These are phyloP conservation scores for Dactylellina leptospora DNA, from an alignment of 2,329 filamentous ascomycete genomes.

Conservation along the genomic window DNA sequence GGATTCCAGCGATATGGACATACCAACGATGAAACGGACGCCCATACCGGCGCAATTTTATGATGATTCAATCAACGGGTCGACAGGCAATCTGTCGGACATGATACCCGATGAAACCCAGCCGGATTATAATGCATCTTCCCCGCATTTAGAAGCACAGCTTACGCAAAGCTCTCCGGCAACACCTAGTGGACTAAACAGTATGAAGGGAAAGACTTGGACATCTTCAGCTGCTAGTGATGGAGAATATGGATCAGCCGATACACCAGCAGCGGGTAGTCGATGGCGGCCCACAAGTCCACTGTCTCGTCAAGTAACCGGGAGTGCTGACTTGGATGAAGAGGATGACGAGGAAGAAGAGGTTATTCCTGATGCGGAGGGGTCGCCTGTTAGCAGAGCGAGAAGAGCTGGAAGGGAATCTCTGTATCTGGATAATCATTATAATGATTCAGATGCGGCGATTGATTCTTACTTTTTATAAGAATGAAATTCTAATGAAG, in stretches of 20 bases:
- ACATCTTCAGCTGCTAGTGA: conserved; percentile 51
- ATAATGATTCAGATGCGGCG: conserved; percentile 29
- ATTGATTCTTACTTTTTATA: conserved; percentile 39
- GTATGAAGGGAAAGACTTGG: conserved; percentile 41
- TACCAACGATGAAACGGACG: conserved; percentile 11
- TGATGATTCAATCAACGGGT: conserved; percentile 8
- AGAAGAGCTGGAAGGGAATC: not conserved
- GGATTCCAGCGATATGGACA: conserved; percentile 48
- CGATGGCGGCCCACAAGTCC: conserved; percentile 50
- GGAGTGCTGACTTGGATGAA: conserved; percentile 15
- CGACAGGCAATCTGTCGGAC: conserved; percentile 21
- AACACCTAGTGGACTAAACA: conserved; percentile 52
- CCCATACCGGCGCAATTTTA: conserved; percentile 41
- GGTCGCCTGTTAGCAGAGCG: conserved; percentile 4
- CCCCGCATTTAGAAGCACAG: conserved; percentile 28
- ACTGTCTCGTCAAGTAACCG: conserved; percentile 25
- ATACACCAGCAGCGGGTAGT: conserved; percentile 37
- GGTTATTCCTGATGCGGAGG: conserved; percentile 27
- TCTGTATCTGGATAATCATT: conserved; percentile 1
- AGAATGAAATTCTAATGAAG: conserved; percentile 12
- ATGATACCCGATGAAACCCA: conserved; percentile 16
- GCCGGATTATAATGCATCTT: conserved; percentile 5
- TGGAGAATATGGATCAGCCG: conserved; percentile 43
- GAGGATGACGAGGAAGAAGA: conserved; percentile 35
- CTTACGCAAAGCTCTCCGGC: conserved; percentile 54